Conservation (phyloP, 1,284 basidiomycete genomes). For the Malassezia globosa region DNA sequence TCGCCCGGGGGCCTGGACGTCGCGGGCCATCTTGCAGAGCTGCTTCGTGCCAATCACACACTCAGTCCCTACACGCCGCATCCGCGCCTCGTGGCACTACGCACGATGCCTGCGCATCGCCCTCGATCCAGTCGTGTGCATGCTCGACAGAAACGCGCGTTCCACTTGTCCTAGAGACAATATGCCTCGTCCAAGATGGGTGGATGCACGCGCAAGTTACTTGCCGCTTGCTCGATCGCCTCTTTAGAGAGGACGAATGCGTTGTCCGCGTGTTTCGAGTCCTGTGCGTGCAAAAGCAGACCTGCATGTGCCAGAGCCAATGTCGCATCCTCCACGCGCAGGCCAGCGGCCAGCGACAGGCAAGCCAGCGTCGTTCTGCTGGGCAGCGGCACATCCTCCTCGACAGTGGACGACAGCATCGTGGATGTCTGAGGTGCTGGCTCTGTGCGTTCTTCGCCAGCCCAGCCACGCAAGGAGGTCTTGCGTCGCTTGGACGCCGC, state of each 20-base stretch:
- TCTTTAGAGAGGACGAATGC: not conserved
- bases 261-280: conserved; percentile 34
- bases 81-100: conserved; percentile 37
- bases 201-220: conserved; percentile 1
- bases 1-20: not conserved
- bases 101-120: conserved; percentile 25
- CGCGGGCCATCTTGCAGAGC: conserved; percentile 31
- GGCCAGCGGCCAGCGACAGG: conserved; percentile 65
- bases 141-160: conserved; percentile 13
- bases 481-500: conserved; percentile 13
- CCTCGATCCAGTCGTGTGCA: conserved; percentile 1
- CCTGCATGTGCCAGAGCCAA: conserved; percentile 80
- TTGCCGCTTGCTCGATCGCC: conserved; percentile 4
- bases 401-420: conserved; percentile 12
- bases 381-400: conserved; percentile 3
- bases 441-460: conserved; percentile 15
- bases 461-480: conserved; percentile 10
- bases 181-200: conserved; percentile 17
- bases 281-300: conserved; percentile 51
- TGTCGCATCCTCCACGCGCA: conserved; percentile 72
- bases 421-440: conserved; percentile 8
- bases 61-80: conserved; percentile 36
- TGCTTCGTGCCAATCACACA: conserved; percentile 39
- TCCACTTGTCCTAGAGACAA: conserved; percentile 6
- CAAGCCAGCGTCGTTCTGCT: conserved; percentile 46